Base-by-base conservation (phyloP, 352 stramenopile genomes). In the Aphanomyces euteiches region DNA sequence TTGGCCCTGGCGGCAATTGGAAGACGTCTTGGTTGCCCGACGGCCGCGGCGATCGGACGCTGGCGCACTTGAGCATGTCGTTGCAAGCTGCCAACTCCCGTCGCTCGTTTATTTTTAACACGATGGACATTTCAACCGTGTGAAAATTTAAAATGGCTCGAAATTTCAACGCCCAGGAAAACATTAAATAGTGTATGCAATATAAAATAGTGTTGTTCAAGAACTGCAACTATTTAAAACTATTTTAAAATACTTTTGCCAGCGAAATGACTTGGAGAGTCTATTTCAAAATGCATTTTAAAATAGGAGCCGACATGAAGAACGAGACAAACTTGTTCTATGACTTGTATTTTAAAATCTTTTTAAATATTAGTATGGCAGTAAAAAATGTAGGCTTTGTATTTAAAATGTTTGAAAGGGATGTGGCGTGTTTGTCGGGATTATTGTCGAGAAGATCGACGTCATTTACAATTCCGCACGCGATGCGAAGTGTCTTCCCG, bases 21-120 rank as follows among this genome's bases (percentile, higher is more conserved):
- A 45, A 47, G 5, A 61, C 41, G 13, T 70, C 64, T 47, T 70
- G 64, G 40, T 70, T 70, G 57, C 12, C 57, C 57, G n/a, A n/a
- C 13, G 19, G 64, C 37, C 40, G 17, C 13, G 54, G 54, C 7
- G 54, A 40, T 17, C 54, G 54, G 5, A 37, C 19, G 4, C 15
- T 19, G 6, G 43, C 43, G 19, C 64, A 70, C 47, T 70, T 70
- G 64, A 70, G 47, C 64, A 70, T 70, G 0, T n/a, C 1, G 13
- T 19, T 1, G 45, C 13, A n/a, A 53, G 45, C 28, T 28, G 28
- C 28, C n/a, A 58, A 58, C 50, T 58, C n/a, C n/a, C 8, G 8
- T 58, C 7, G 50, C 50, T 38, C 28, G n/a, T 58, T 1, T 8
- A 10, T n/a, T 34, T 58, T 58, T 58, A 58, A 3, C 28, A 38